Conservation (phyloP, 306 rosid species). For the Vigna nakashimae region DNA sequence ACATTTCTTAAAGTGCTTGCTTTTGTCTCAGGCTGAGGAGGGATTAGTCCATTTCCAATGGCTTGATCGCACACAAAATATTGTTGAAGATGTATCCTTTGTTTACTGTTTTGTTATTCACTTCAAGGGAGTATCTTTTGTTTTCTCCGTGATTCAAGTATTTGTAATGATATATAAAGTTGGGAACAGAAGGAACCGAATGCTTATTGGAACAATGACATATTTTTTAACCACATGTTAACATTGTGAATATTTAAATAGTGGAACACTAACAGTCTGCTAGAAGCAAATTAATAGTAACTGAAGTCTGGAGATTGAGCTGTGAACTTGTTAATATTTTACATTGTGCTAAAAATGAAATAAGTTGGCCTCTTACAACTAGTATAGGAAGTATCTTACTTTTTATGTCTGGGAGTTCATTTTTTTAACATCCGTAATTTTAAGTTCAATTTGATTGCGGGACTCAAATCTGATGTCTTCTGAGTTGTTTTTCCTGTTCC, state of each 20-base stretch:
- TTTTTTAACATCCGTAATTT: neutral
- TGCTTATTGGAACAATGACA: neutral
- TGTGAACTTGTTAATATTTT: neutral
- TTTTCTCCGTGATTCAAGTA: neutral
- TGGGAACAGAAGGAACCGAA: neutral
- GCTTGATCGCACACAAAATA: slow-evolving; percentile 85
- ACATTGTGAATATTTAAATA: neutral
- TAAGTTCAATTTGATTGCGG: neutral
- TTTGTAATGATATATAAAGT: neutral
- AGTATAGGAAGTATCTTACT: neutral
- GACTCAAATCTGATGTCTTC: neutral
- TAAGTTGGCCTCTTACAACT: neutral
- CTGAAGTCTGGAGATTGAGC: neutral
- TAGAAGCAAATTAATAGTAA: neutral
- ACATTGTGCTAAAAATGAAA: slow-evolving; percentile 12
- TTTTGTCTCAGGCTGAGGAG: slow-evolving; percentile 78
- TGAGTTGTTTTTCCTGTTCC: neutral
- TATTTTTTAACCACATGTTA: slow-evolving; percentile 10
- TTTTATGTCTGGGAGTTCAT: neutral
- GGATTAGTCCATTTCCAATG: slow-evolving; percentile 92
- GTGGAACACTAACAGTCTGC: too few species aligned
- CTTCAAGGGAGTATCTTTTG: neutral
- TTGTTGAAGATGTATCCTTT: slow-evolving; percentile 93
- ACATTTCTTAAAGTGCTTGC: slow-evolving; percentile 29
- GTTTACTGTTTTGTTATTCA: neutral